Evolutionary conservation across 805 yeast genomes (phyloP).

Genomic region (Schizosaccharomyces octosporus): DNA sequence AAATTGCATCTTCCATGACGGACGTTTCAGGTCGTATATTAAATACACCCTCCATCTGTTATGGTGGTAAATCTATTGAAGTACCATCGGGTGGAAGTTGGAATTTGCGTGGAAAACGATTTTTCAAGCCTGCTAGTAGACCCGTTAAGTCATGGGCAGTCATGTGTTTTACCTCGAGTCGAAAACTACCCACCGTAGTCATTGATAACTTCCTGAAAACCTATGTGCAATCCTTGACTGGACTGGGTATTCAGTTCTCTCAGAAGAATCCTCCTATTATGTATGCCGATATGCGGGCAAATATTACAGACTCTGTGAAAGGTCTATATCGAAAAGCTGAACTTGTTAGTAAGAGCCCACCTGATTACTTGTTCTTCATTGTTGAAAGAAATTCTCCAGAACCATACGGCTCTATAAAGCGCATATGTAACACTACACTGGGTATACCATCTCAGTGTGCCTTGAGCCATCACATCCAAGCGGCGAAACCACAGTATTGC

Average conservation of each 20-base stretch:
- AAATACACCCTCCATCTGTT: conserved; percentile 9
- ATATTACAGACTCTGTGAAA: conserved; percentile 1
- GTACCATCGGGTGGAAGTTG: conserved; percentile 7
- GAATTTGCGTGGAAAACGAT: conserved; percentile 8
- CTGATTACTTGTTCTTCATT: conserved; percentile 11
- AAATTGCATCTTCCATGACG: conserved; percentile 7
- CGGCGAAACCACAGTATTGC: conserved; percentile 12
- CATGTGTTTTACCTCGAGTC: conserved; percentile 4
- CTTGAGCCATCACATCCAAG: conserved; percentile 11
- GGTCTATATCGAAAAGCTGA: conserved; percentile 4
- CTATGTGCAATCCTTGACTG: conserved; percentile 3
- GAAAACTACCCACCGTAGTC: conserved; percentile 2
- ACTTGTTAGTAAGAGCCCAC: conserved; percentile 7
- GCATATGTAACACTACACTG: conserved; percentile 11
- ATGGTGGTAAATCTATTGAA: conserved; percentile 5
- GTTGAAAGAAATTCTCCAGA: conserved; percentile 10
- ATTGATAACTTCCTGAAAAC: conserved; percentile 5
- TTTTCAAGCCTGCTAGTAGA: conserved; percentile 4
- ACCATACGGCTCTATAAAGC: conserved; percentile 12
- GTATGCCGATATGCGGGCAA: conserved; percentile 4
- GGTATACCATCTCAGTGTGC: conserved; percentile 14
- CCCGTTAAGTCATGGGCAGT: conserved; percentile 6
- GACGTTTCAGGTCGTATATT: conserved; percentile 14
- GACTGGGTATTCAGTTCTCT: conserved; percentile 5
- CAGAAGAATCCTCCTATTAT: conserved; percentile 4